Evolutionary conservation across 805 yeast genomes (phyloP), one percentile per base, ranked within the genome.

Genomic region (Pichia paraexigua): DNA sequence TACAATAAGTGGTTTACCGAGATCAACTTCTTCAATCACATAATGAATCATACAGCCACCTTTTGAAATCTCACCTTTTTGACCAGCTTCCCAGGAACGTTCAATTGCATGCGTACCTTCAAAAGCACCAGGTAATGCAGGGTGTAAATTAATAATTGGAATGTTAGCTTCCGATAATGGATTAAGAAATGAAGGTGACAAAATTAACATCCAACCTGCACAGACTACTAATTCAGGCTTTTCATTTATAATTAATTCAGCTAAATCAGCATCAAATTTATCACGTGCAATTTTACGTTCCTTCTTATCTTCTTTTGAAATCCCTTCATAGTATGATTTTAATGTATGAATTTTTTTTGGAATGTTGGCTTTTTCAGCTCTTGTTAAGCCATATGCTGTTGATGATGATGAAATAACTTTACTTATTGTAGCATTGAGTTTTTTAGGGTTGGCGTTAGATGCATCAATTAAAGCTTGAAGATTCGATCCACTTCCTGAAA

Each of bases 91-190:
- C 92, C 95, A 94, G 1, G 97, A 96, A 62, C 98, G 75, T 61
- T 94, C 97, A 53, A 94, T 94, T 12, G 99, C 98, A 70, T 88
- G 90, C 12, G 95, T 92, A 6, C 99, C 99, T 53, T 92, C 98
- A 72, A 92, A 94, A 6, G 90, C 90, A 27, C 96, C 96, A 1
- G 99, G 99, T 53, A 94, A 78, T 0, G 99, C 98, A 6, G 99
- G 99, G 66, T 94, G 99, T 54, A 94, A 72, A 63, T 94, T 94
- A 61, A 94, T 90, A 56, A 94, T 91, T 39, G 91, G 87, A 28
- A 90, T 76, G 1, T 76, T 71, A 3, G 75, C 79, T 2, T 75
- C 65, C 47, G 73, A 79, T 35, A 91, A 67, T 3, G 91, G 90
- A 41, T 72, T 69, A 54, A 94, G 73, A 58, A 89, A 90, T 21